A percentile compares a stretch with the other conserved stretches of the same genome.
Conservation (phyloP, 169 alveolate genomes). For the Theileria equi region DNA sequence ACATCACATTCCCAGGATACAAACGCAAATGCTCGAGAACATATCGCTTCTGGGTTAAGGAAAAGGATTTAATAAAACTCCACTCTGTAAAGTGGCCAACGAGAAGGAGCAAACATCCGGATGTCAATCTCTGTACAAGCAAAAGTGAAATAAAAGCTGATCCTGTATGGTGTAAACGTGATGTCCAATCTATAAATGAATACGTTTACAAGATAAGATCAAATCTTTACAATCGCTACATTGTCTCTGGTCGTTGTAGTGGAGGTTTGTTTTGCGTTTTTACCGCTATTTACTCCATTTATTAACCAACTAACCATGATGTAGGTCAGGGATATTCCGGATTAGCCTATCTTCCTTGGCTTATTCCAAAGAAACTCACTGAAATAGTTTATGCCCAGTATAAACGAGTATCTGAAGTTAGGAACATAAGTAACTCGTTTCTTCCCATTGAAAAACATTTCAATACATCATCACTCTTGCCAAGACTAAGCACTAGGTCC, state of each 20-base stretch:
- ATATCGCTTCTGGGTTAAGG: slow-evolving; percentile 67
- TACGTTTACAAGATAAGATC: slow-evolving; percentile 50
- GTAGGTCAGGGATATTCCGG: slow-evolving; percentile 1
- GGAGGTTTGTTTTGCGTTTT: slow-evolving; percentile 6
- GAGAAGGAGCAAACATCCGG: neutral
- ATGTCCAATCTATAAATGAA: slow-evolving; percentile 34
- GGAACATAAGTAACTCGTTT: slow-evolving; percentile 2
- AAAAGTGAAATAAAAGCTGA: neutral
- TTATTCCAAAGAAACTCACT: slow-evolving; percentile 17
- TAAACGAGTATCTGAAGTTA: neutral
- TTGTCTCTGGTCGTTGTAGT: neutral
- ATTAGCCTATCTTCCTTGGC: slow-evolving; percentile 32
- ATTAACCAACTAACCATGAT: neutral
- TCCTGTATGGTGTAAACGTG: slow-evolving; percentile 31
- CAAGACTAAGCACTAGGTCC: slow-evolving; percentile 11
- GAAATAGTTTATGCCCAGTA: slow-evolving; percentile 24
- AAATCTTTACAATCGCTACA: slow-evolving; percentile 8
- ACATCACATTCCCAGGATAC: slow-evolving; percentile 62
- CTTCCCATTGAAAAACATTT: neutral
- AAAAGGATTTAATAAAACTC: slow-evolving; percentile 57
- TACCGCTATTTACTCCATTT: neutral
- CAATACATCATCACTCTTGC: slow-evolving; percentile 14
- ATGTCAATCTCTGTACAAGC: neutral
- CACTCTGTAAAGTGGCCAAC: slow-evolving; percentile 3
- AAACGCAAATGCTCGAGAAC: slow-evolving; percentile 44